phyloP scores from a whole-genome alignment of 208 protist genomes.

The Wallacemonas rigidus region DNA sequence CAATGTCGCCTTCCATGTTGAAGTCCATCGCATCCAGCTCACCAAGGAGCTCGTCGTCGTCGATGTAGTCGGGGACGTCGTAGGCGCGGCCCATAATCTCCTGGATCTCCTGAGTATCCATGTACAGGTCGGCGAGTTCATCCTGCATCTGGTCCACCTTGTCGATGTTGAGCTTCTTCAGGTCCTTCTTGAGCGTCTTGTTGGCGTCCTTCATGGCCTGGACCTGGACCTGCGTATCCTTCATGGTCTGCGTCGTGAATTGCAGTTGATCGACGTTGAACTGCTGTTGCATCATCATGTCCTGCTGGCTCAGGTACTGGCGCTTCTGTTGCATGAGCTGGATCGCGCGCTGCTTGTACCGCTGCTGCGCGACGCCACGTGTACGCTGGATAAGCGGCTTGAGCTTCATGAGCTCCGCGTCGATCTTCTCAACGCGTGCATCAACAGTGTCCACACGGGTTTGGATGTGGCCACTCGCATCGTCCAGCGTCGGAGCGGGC shows the following conservation, averaged over 20 bases:
- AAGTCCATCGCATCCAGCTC: conserved; percentile 90
- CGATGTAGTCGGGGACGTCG: conserved; percentile 90
- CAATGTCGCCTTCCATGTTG: conserved; percentile 55
- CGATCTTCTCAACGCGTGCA: conserved; percentile 82
- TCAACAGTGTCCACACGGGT: conserved; percentile 77
- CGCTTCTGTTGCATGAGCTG: conserved; percentile 93
- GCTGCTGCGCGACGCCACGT: conserved; percentile 68
- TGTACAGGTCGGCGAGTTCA: conserved; percentile 90
- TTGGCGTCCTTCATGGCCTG: conserved; percentile 86
- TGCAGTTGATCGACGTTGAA: conserved; percentile 94
- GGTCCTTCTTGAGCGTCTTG: conserved; percentile 86
- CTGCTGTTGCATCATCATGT: conserved; percentile 90
- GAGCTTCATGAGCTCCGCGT: conserved; percentile 85
- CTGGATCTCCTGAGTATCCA: conserved; percentile 93
- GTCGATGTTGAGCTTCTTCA: conserved; percentile 85
- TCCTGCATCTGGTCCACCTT: conserved; percentile 89
- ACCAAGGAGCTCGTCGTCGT: conserved; percentile 91
- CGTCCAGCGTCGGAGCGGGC: conserved; percentile 86
- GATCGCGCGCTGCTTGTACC: conserved; percentile 89
- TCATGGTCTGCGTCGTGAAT: conserved; percentile 90
- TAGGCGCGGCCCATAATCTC: conserved; percentile 92
- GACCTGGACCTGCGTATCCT: conserved; percentile 91
- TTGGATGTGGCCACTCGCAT: conserved; percentile 70
- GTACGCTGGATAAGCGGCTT: conserved; percentile 74
- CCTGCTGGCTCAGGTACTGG: conserved; percentile 91